Evolutionary conservation across 2,329 filamentous ascomycete species (phyloP).

Genomic region (Claviceps sp.): DNA sequence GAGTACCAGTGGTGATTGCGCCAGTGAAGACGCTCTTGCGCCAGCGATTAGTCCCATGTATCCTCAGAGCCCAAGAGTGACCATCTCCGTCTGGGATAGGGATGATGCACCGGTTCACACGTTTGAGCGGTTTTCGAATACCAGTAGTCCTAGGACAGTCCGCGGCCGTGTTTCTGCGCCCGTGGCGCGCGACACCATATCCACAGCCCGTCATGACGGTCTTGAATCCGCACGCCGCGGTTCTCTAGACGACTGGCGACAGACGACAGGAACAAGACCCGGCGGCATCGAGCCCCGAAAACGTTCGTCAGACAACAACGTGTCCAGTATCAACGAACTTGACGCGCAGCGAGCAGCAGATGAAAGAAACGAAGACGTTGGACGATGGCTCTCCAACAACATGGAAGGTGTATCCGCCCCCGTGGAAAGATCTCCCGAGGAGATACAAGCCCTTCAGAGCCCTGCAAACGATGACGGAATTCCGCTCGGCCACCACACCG

Average conservation of each 20-base stretch:
- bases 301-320: slow-evolving; percentile 31
- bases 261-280: slow-evolving; percentile 25
- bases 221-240: slow-evolving; percentile 20
- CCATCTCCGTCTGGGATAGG: slow-evolving; percentile 41
- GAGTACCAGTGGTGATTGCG: slow-evolving; percentile 30
- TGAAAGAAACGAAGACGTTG: slow-evolving; percentile 37
- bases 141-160: slow-evolving; percentile 21
- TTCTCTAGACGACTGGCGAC: slow-evolving; percentile 27
- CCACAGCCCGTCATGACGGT: slow-evolving; percentile 11
- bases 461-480: slow-evolving; percentile 25
- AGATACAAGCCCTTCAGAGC: slow-evolving; percentile 12
- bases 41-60: slow-evolving; percentile 27
- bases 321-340: slow-evolving; percentile 36
- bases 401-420: slow-evolving; percentile 16
- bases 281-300: slow-evolving; percentile 33
- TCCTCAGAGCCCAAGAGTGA: slow-evolving; percentile 39
- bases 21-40: slow-evolving; percentile 35
- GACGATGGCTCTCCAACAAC: slow-evolving; percentile 32
- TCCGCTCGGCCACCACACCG: slow-evolving; percentile 31
- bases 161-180: slow-evolving; percentile 10
- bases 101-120: slow-evolving; percentile 25
- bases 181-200: slow-evolving; percentile 26
- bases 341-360: slow-evolving; percentile 26
- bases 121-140: slow-evolving; percentile 26
- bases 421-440: slow-evolving; percentile 13